A percentile compares a stretch with the other conserved stretches of the same genome.
Evolutionary conservation across 2,329 filamentous ascomycete genomes (phyloP).

Genomic region (Clarireedia sp.): DNA sequence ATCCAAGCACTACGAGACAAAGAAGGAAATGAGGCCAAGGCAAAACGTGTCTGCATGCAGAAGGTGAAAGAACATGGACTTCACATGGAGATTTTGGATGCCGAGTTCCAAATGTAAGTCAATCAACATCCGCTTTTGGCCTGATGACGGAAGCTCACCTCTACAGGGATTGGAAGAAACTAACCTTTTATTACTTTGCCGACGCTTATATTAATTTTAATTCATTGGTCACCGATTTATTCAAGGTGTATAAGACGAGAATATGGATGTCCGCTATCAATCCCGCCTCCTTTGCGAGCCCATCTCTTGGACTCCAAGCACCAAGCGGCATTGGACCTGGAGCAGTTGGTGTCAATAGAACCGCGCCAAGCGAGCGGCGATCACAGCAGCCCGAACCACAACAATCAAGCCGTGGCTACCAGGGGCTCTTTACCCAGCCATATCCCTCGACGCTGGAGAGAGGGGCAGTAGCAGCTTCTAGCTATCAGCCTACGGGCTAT

Average conservation of each 20-base stretch:
- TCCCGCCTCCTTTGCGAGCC: slow-evolving; percentile 85
- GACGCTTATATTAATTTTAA: slow-evolving; percentile 99
- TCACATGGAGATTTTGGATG: slow-evolving; percentile 98
- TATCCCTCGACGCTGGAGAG: slow-evolving; percentile 36
- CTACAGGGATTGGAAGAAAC: slow-evolving; percentile 90
- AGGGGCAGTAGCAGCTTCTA: slow-evolving; percentile 32
- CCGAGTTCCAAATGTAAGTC: slow-evolving; percentile 94
- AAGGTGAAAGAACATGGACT: slow-evolving; percentile 92
- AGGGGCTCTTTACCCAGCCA: slow-evolving; percentile 37
- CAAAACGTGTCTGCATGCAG: slow-evolving; percentile 91
- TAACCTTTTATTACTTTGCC: slow-evolving; percentile 98
- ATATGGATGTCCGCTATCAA: slow-evolving; percentile 99
- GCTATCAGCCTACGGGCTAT: slow-evolving; percentile 35
- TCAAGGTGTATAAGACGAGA: slow-evolving; percentile 98
- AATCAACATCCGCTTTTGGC: neutral
- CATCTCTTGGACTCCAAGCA: slow-evolving; percentile 62
- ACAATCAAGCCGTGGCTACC: slow-evolving; percentile 23
- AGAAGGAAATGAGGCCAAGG: slow-evolving; percentile 95
- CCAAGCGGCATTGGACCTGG: slow-evolving; percentile 60
- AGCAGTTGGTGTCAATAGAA: slow-evolving; percentile 47
- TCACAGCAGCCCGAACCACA: slow-evolving; percentile 27
- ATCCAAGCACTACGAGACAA: slow-evolving; percentile 85
- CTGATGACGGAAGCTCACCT: neutral
- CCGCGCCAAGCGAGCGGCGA: slow-evolving; percentile 33
- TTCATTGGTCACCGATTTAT: slow-evolving; percentile 89